Evolutionary conservation across 345 rosid species (phyloP).

Genomic region (Aurinia saxatilis): DNA sequence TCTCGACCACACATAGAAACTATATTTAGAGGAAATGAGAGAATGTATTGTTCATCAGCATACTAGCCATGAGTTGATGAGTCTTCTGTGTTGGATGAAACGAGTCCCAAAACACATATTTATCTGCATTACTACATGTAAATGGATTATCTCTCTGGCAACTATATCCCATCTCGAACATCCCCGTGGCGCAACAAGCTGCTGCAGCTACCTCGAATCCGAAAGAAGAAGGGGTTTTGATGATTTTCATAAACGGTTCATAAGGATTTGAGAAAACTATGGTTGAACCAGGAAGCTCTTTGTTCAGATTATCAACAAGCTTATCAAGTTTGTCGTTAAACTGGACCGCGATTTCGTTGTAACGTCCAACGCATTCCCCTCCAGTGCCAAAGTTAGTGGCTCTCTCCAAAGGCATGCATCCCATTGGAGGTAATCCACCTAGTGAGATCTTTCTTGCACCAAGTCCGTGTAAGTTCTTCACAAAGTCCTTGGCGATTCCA

Average conservation of each 20-base stretch:
- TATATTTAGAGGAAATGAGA: slow-evolving; percentile 22
- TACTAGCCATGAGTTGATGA: slow-evolving; percentile 38
- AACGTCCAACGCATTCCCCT: slow-evolving; percentile 33
- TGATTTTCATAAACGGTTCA: slow-evolving; percentile 27
- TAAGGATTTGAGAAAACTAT: slow-evolving; percentile 44
- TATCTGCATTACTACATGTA: slow-evolving; percentile 50
- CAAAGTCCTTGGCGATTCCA: slow-evolving; percentile 36
- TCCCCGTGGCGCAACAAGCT: slow-evolving; percentile 70
- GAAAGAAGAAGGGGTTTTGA: slow-evolving; percentile 36
- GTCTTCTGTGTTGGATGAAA: slow-evolving; percentile 74
- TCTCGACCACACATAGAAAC: not conserved
- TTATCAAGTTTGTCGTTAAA: slow-evolving; percentile 38
- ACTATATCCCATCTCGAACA: slow-evolving; percentile 77
- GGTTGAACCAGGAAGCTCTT: slow-evolving; percentile 36
- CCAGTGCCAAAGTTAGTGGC: slow-evolving; percentile 37
- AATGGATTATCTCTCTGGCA: slow-evolving; percentile 36
- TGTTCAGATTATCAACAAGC: slow-evolving; percentile 27
- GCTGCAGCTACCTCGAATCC: slow-evolving; percentile 44
- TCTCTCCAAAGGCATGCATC: slow-evolving; percentile 64
- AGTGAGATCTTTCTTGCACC: slow-evolving; percentile 58
- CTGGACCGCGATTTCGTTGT: slow-evolving; percentile 40
- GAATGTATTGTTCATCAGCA: slow-evolving; percentile 35
- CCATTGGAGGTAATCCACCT: slow-evolving; percentile 61
- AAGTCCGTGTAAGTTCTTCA: slow-evolving; percentile 31
- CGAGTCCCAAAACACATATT: slow-evolving; percentile 71